A percentile compares a stretch with the other conserved stretches of the same genome.
Evolutionary conservation across 805 yeast genomes (phyloP).

Genomic region (Saccharomyces paradoxus): DNA sequence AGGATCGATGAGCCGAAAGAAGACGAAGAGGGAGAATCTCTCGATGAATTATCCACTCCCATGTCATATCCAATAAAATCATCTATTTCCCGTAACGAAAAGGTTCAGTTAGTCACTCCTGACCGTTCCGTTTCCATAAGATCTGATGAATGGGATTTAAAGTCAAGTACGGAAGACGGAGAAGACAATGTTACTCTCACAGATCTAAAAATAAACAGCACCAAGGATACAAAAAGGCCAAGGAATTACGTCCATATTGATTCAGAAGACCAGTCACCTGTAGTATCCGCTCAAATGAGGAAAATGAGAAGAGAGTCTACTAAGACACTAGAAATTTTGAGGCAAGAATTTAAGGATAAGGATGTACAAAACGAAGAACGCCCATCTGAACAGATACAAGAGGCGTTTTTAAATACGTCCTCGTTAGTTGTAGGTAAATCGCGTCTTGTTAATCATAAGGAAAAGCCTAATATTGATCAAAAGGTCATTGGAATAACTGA

Average conservation of each 20-base stretch:
- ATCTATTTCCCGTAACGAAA: neutral
- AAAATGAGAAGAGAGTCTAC: constrained; percentile 16
- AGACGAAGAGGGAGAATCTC: neutral
- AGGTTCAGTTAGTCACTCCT: constrained; percentile 12
- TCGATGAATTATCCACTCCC: neutral
- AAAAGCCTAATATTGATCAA: neutral
- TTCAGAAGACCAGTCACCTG: constrained; percentile 18
- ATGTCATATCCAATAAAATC: constrained; percentile 1
- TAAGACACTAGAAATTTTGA: constrained; percentile 10
- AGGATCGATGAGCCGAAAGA: neutral
- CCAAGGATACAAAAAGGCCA: constrained; percentile 1
- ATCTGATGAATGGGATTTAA: constrained; percentile 16
- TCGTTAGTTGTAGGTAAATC: constrained; percentile 14
- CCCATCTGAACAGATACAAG: neutral
- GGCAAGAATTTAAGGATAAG: constrained; percentile 7
- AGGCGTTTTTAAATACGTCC: constrained; percentile 4
- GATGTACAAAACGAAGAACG: neutral
- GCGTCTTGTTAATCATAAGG: neutral
- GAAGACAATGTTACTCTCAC: neutral
- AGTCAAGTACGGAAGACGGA: neutral
- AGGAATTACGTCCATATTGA: neutral
- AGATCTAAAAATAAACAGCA: constrained; percentile 1
- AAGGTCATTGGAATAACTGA: constrained; percentile 2
- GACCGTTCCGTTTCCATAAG: constrained; percentile 10
- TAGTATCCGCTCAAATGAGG: constrained; percentile 18